Evolutionary conservation across 176 grass and related monocot genomes (phyloP).

Genomic region (Aechmea fasciata): DNA sequence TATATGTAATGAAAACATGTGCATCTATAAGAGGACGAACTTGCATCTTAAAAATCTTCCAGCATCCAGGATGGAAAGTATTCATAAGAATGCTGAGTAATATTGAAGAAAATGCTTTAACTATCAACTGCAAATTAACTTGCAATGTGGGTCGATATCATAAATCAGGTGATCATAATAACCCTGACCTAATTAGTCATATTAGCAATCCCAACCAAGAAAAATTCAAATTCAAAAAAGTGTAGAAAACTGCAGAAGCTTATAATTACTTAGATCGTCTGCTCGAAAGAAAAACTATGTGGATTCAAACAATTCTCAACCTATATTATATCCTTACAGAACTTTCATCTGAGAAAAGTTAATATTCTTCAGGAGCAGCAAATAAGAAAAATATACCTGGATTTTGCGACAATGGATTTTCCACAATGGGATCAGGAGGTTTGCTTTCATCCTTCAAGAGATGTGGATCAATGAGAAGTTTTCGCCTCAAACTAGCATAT

Average conservation of each 20-base stretch:
- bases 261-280: too few relatives aligned
- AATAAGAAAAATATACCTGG: conserved; percentile 44
- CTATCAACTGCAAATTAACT: too few relatives aligned
- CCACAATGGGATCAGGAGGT: conserved; percentile 37
- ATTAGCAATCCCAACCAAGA: too few relatives aligned
- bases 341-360: neutral
- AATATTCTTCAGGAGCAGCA: neutral
- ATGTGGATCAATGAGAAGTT: conserved; percentile 81
- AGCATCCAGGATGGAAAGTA: too few relatives aligned
- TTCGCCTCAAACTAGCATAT: conserved; percentile 66
- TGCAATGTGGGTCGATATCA: too few relatives aligned
- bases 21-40: neutral
- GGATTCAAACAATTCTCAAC: neutral
- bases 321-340: neutral
- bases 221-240: too few relatives aligned
- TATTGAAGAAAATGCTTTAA: too few relatives aligned
- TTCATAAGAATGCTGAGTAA: too few relatives aligned
- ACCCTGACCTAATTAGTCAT: too few relatives aligned
- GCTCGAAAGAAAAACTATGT: neutral
- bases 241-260: too few relatives aligned
- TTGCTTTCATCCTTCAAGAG: conserved; percentile 72
- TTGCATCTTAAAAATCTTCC: too few relatives aligned
- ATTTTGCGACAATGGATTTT: conserved; percentile 91
- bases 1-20: neutral
- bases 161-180: too few relatives aligned